A percentile compares a stretch with the other conserved stretches of the same genome.
Evolutionary conservation across 2,329 filamentous ascomycete species (phyloP).

Genomic region (Rachicladosporium sp.): DNA sequence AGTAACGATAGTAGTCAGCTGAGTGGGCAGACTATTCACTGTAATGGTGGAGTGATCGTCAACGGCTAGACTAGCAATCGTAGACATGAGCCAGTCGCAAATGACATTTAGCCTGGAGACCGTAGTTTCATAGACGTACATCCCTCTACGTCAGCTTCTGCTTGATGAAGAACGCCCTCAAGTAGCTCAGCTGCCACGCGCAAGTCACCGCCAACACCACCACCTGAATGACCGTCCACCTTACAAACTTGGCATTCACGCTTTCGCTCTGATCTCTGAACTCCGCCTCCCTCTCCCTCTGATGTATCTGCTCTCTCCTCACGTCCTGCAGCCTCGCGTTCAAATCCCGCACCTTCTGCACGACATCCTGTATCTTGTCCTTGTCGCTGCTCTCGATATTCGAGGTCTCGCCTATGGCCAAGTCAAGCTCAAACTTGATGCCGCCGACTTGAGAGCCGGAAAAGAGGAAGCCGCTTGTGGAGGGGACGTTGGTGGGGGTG

Average conservation of each 20-base stretch:
- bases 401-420: constrained; percentile 89
- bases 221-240: constrained; percentile 88
- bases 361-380: constrained; percentile 80
- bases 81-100: background rate
- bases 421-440: constrained; percentile 73
- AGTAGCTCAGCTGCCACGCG: constrained; percentile 91
- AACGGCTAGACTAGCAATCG: constrained; percentile 24
- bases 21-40: constrained; percentile 58
- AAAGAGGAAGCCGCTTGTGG: constrained; percentile 60
- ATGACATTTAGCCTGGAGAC: too few species aligned
- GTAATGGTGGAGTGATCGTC: constrained; percentile 47
- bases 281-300: constrained; percentile 93
- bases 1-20: constrained; percentile 61
- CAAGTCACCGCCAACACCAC: constrained; percentile 75
- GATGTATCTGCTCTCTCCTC: constrained; percentile 88
- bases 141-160: constrained; percentile 78
- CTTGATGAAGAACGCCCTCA: constrained; percentile 98
- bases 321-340: constrained; percentile 82
- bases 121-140: too few species aligned
- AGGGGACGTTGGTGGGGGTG: constrained; percentile 63
- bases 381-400: constrained; percentile 91
- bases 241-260: constrained; percentile 81
- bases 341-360: constrained; percentile 76
- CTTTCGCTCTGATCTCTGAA: constrained; percentile 95
- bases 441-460: constrained; percentile 54